Evolutionary conservation across 306 rosid genomes (phyloP), one percentile per base, ranked within the genome.

Genomic region (Sechiopsis laciniata): DNA sequence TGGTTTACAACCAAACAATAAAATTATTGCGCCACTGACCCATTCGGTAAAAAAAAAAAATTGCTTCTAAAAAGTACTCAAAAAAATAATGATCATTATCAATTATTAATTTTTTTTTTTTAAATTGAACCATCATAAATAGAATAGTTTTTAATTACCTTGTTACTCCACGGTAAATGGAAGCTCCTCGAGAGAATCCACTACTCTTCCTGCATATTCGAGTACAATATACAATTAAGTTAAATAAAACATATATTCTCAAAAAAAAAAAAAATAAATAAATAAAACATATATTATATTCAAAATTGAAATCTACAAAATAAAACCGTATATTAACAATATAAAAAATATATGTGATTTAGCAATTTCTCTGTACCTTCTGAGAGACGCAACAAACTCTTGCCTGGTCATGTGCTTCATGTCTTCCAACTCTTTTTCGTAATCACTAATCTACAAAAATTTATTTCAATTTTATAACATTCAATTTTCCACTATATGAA

Each of bases 401-500:
- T 92, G 97, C 64, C 97, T 85, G 16, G 97, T 92, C 97, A 92
- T 89, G 74, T 90, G 88, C 86, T 89, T 88, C 97, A 92, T 92
- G 72, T 92, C 97, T 66, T 89, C 96, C 72, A 89, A 6, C 72
- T 92, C 97, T 67, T 86, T 92, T 69, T 92, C 97, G 74, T 92
- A 92, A 82, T 84, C 86, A 80, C 84, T 86, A 63, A 89, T 89
- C 97, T 91, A 75, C 78, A 37, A 14, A 7, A 56, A 40, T 16
- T 72, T 32, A 6, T 16, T 19, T 65, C 51, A 63, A 35, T 62
- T 8, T 9, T 9, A 8, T 3, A 16, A 63, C 6, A 62, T 16
- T 32, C 21, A 63, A 29, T 7, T 19, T 19, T 19, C 60, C 60
- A 55, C 60, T 53, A 53, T 16, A 16, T 10, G 12, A 53, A 53